Evolutionary conservation across 2,329 filamentous ascomycete genomes (phyloP).

Genomic region (Paracorniculantispora psalliotae): DNA sequence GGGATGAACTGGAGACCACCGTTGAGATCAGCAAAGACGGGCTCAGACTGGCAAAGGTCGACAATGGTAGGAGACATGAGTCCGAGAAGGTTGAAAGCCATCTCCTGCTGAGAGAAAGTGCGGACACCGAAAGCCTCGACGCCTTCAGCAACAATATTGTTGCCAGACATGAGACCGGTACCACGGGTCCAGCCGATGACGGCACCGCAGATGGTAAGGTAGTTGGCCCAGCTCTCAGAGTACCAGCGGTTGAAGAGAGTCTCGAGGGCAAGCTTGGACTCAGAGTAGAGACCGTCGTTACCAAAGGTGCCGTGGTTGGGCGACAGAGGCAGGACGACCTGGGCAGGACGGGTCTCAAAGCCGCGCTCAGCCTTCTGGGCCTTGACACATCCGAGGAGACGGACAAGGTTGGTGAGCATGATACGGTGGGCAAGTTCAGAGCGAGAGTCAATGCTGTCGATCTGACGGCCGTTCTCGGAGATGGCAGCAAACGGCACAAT

Average conservation of each 20-base stretch:
- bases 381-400: constrained; percentile 87
- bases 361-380: constrained; percentile 79
- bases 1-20: constrained; percentile 96
- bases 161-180: constrained; percentile 94
- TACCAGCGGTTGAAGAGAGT: constrained; percentile 98
- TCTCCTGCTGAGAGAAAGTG: constrained; percentile 98
- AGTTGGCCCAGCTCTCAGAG: constrained; percentile 94
- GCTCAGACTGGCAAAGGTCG: constrained; percentile 91
- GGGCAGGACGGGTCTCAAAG: constrained; percentile 91
- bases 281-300: constrained; percentile 95
- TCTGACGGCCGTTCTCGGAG: constrained; percentile 94
- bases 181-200: constrained; percentile 99
- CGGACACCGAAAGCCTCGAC: constrained; percentile 95
- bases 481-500: constrained; percentile 97
- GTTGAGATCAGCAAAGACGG: constrained; percentile 95
- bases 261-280: constrained; percentile 95
- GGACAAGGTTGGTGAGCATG: constrained; percentile 95
- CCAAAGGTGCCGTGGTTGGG: constrained; percentile 98
- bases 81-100: constrained; percentile 97
- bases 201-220: constrained; percentile 95
- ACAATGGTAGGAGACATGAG: constrained; percentile 93
- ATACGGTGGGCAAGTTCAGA: constrained; percentile 97
- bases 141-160: constrained; percentile 95
- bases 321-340: constrained; percentile 91
- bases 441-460: constrained; percentile 93